Evolutionary conservation across 352 stramenopile genomes (phyloP).

Genomic region (Aphanomyces invadans): DNA sequence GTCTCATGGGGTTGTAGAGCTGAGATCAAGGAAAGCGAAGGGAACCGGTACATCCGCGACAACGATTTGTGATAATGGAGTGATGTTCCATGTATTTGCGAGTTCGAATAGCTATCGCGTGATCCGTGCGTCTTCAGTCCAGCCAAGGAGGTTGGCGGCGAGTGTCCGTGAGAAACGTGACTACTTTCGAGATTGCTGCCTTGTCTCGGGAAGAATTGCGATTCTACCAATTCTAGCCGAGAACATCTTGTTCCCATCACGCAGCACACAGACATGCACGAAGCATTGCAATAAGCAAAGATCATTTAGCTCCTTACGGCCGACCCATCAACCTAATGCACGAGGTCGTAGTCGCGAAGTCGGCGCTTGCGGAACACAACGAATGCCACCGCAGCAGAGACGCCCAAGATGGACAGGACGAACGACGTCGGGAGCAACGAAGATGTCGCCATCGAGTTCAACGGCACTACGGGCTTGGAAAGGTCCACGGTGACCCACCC

Average conservation of each 20-base stretch:
- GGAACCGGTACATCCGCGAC: conserved; percentile 83
- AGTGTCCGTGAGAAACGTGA: no score
- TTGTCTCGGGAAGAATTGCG: no score
- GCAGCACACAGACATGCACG: background rate
- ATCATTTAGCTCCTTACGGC: no score
- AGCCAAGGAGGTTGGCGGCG: no score
- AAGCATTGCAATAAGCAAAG: background rate
- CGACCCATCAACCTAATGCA: conserved; percentile 4
- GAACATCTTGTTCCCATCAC: no score
- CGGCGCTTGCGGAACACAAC: background rate
- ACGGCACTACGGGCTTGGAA: background rate
- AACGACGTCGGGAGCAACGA: background rate
- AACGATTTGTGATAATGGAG: conserved; percentile 62
- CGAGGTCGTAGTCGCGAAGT: conserved; percentile 11
- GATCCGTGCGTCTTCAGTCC: no score
- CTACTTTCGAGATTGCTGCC: no score
- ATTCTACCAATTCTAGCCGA: no score
- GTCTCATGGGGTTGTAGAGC: conserved; percentile 33
- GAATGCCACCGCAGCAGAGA: background rate
- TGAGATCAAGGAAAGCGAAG: conserved; percentile 85
- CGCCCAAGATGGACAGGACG: background rate
- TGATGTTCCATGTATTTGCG: no score
- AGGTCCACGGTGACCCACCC: conserved; percentile 19
- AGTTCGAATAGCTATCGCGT: no score
- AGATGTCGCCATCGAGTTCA: conserved; percentile 12